Evolutionary conservation across 768 basidiomycete species (phyloP).

Genomic region (Trametes villosa): DNA sequence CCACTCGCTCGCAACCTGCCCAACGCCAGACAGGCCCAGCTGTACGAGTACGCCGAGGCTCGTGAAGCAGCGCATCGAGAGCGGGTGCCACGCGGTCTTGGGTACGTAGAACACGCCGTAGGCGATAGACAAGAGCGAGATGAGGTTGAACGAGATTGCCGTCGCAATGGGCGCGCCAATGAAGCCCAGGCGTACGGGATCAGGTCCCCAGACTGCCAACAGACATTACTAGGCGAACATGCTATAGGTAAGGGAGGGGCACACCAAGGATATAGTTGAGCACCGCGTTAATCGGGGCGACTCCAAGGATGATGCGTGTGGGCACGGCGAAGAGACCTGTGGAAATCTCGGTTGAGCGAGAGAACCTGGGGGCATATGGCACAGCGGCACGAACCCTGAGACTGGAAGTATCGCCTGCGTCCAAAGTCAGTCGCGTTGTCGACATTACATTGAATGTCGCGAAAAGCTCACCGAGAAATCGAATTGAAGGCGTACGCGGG

Average conservation of each 20-base stretch:
- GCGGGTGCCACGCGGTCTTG: constrained; percentile 81
- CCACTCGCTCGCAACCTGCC: constrained; percentile 91
- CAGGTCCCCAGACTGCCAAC: constrained; percentile 78
- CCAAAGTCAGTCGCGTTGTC: background rate
- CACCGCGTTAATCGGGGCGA: constrained; percentile 84
- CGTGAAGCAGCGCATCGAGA: constrained; percentile 65
- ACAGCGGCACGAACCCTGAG: constrained; percentile 58
- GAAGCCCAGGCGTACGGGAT: constrained; percentile 80
- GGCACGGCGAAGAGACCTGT: constrained; percentile 81
- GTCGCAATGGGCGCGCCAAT: constrained; percentile 93
- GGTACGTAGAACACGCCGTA: constrained; percentile 70
- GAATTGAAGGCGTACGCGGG: constrained; percentile 71
- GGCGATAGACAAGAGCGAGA: constrained; percentile 60
- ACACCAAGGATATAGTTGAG: constrained; percentile 88
- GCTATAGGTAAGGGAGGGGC: constrained; percentile 7
- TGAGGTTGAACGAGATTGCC: constrained; percentile 87
- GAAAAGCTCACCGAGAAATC: constrained; percentile 50
- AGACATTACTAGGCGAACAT: too few species aligned
- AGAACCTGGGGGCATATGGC: background rate
- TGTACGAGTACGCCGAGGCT: constrained; percentile 69
- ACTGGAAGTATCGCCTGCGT: constrained; percentile 75
- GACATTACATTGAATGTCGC: background rate
- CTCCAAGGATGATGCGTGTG: constrained; percentile 77
- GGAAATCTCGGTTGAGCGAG: background rate
- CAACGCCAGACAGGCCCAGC: constrained; percentile 83